phyloP scores from a whole-genome alignment of 495 filamentous ascomycete species.

The Trichodelitschia bisporula region DNA sequence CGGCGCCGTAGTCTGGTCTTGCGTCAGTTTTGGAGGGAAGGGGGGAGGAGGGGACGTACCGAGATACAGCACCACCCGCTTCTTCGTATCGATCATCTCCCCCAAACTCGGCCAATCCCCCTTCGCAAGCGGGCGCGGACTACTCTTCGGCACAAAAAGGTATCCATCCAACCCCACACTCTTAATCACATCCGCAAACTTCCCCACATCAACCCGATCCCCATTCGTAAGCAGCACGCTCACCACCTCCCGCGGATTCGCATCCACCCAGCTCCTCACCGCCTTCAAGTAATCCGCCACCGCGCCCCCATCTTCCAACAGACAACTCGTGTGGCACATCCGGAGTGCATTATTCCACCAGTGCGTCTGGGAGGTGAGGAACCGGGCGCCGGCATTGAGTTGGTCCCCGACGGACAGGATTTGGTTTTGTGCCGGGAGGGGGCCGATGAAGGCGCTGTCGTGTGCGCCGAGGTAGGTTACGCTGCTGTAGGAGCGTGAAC shows the following conservation, averaged over 20 bases:
- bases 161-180: conserved; percentile 41
- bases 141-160: conserved; percentile 51
- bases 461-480: conserved; percentile 44
- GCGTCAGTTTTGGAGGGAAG: too few species aligned
- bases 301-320: conserved; percentile 13
- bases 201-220: conserved; percentile 27
- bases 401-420: conserved; percentile 14
- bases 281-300: conserved; percentile 11
- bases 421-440: conserved; percentile 15
- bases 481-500: conserved; percentile 30
- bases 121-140: conserved; percentile 39
- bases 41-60: too few species aligned
- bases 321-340: conserved; percentile 15
- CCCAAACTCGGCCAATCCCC: conserved; percentile 68
- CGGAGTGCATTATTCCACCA: conserved; percentile 5
- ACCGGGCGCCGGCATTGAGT: conserved; percentile 15
- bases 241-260: conserved; percentile 17
- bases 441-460: conserved; percentile 29
- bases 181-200: conserved; percentile 35
- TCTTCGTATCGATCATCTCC: conserved; percentile 46
- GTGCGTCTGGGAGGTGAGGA: conserved; percentile 16
- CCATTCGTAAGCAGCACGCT: conserved; percentile 17
- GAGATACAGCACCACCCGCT: conserved; percentile 40
- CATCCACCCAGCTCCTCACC: conserved; percentile 16
- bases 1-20: conserved; percentile 47